These are phyloP conservation scores for Nitzschia sp. DNA, from an alignment of 108 stramenopile genomes.

Conservation along the genomic window DNA sequence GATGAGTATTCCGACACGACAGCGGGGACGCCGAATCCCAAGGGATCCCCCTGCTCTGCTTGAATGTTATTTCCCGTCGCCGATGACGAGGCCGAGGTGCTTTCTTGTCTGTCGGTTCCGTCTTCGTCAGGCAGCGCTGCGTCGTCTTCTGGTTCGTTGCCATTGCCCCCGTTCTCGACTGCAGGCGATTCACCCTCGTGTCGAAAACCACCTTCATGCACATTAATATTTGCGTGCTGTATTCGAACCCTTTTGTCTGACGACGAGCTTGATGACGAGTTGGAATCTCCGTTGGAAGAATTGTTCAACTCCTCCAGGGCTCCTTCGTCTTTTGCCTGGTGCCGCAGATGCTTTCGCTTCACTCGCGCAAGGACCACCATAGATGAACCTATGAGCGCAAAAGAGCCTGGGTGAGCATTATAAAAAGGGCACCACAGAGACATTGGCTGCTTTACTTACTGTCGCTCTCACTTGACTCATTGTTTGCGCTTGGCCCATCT, in stretches of 20 bases:
- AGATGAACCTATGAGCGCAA: slow-evolving; percentile 33
- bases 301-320: slow-evolving; percentile 18
- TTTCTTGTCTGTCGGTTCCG: not conserved
- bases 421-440: not conserved
- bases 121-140: not conserved
- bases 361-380: slow-evolving; percentile 65
- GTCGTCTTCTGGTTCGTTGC: not conserved
- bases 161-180: slow-evolving; percentile 8
- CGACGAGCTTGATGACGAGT: slow-evolving; percentile 20
- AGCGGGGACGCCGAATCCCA: slow-evolving; percentile 7
- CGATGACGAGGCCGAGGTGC: slow-evolving; percentile 11
- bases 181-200: not conserved
- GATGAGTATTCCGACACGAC: slow-evolving; percentile 40
- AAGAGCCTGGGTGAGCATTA: not conserved
- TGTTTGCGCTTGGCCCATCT: not conserved
- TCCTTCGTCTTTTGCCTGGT: not conserved
- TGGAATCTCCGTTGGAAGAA: slow-evolving; percentile 5
- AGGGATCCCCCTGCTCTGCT: not conserved
- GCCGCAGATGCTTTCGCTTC: slow-evolving; percentile 46
- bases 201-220: not conserved
- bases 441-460: slow-evolving; percentile 23
- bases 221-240: slow-evolving; percentile 12
- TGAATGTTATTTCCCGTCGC: slow-evolving; percentile 1
- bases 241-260: slow-evolving; percentile 12
- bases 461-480: slow-evolving; percentile 32